Evolutionary conservation across 768 basidiomycete genomes (phyloP), one percentile per base, ranked within the genome.

Genomic region (Trametes maxima): DNA sequence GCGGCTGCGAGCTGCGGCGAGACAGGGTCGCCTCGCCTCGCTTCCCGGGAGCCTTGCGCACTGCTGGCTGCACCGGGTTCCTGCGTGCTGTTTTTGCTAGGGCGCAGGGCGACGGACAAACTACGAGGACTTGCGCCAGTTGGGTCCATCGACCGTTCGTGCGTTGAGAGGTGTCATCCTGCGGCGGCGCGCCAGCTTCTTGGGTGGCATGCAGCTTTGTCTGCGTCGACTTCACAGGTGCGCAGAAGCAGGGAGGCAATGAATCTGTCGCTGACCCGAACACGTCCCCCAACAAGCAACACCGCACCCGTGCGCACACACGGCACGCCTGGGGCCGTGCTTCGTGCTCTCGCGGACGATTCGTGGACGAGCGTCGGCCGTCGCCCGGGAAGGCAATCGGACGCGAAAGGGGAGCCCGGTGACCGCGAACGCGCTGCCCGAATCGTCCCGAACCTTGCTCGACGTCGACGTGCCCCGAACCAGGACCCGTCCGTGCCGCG

Each of bases 391-490:
- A 35, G 11, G 28, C 24, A 19, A 43, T 50, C 40, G 57, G 28
- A 33, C 25, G 40, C 13, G 48, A 21, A 54, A n/a, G 48, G 46
- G 28, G 25, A 17, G n/a, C 16, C 47, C 37, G 48, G 56, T 47
- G 56, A 37, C 56, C 47, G 12, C 8, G 36, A 14, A 48, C 43
- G 45, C 35, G 45, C 5, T 25, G 45, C 14, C 47, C 21, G 44
- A 33, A 33, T 33, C 33, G n/a, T 35, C 19, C 44, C 35, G 54
- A 56, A 56, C 45, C 45, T 44, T 56, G 45, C 19, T 24, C n/a
- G 48, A 51, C 57, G 33, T 24, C n/a, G 48, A 51, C 57, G 33
- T 50, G 25, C 16, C 21, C 57, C 57, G 57, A 58, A 51, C n/a
- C 49, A 57, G 39, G 19, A 40, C 40, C 12, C 39, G n/a, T 12